Base-by-base conservation (phyloP, 192 early-diverging fungal genomes). In the Chytriomyces hyalinus region DNA sequence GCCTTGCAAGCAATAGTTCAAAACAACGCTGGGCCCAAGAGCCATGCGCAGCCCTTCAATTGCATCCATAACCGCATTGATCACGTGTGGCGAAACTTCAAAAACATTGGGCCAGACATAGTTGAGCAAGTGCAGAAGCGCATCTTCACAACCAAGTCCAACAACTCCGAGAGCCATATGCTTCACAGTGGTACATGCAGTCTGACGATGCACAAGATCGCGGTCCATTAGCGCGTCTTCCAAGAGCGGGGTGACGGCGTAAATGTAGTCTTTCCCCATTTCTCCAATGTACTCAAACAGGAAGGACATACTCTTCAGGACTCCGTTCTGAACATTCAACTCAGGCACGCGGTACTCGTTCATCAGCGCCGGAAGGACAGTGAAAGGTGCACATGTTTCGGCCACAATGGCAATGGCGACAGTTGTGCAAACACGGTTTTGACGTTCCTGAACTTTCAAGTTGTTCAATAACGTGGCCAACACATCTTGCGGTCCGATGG, bases 271-370 rank as follows among this genome's bases (percentile, higher is more conserved):
- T 78, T 96, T 96, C 75, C 93, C 96, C 94, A 97, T 97, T 69
- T 94, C 92, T 66, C 98, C 98, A 82, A 99, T 96, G 77, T 99
- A 99, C 90, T 99, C 98, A 73, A 99, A 99, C 76, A 99, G 84
- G 85, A 98, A 99, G 3, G 93, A 90, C 53, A 99, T 76, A 0
- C 94, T 93, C 80, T 99, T 99, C 47, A 99, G 83, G 0, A 98
- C 95, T 77, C 98, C 98, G 80, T 98, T 98, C 84, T 99, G 98
- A n/a, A 99, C 97, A 81, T 99, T 99, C 44, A 98, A 88, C 72
- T 99, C 98, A 0, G 98, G 98, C 10, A 99, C 97, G 46, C 98
- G 93, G 87, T 99, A 99, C 84, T 99, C 98, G 85, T 98, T 97
- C 97, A 99, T 97, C 28, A 99, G 84, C 0, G 96, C 98, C 0